Evolutionary conservation across 2,329 filamentous ascomycete genomes (phyloP), one percentile per base, ranked within the genome.

Genomic region (Orbilia ellipsospora): DNA sequence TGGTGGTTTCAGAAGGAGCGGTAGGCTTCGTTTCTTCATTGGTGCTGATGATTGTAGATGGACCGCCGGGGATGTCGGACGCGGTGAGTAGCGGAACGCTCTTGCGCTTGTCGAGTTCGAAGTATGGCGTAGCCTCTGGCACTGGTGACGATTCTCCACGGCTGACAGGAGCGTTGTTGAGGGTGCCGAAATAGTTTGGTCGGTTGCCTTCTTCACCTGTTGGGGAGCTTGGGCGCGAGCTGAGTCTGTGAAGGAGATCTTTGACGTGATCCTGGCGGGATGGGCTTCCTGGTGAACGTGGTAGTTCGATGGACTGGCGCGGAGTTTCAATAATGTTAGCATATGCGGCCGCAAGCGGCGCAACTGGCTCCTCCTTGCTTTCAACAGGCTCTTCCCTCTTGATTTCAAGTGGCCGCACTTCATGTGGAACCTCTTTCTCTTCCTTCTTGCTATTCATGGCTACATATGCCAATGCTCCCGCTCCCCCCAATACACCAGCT

Each of bases 81-180:
- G 63, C 63, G 31, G 23, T 63, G 51, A 74, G 70, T 26, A 74
- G 42, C 7, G 70, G 70, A 28, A 74, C 36, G 36, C 70, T 74
- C 70, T 74, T 74, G 59, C 70, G 70, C 63, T 74, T 74, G 63
- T 74, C 70, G 51, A 67, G 56, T 16, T 74, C 70, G 42, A 62
- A 51, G 57, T 67, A 74, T 40, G 57, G 48, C 12, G 31, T 31
- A 2, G 56, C 18, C n/a, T 56, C 56, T 12, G 52, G 51, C 13
- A 26, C 18, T n/a, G 70, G 16, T n/a, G 55, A 18, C n/a, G 61
- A 48, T n/a, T 42, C 31, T 42, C 57, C 63, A n/a, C 70, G 62
- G 28, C 62, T 57, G n/a, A 62, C 70, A 10, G 44, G 20, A 20
- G 63, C 44, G 18, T 63, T 64, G 44, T 56, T 64, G 44, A 68